These are phyloP conservation scores for Arabis alpina DNA, from an alignment of 345 rosid species.

Conservation along the genomic window DNA sequence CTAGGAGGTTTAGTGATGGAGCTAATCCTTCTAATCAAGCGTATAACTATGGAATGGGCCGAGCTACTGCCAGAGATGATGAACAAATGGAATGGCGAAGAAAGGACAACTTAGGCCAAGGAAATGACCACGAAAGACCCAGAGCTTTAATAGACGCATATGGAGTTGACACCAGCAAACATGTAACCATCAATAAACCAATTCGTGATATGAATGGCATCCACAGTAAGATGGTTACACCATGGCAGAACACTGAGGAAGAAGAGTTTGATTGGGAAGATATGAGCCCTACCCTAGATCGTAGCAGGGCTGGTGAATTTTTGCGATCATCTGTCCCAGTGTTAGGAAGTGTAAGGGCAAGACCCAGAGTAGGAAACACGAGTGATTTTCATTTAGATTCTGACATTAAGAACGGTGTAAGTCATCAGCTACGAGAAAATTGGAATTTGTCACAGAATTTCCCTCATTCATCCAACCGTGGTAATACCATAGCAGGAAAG, in stretches of 20 bases:
- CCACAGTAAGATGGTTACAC: slow-evolving; percentile 57
- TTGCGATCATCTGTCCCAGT: slow-evolving; percentile 56
- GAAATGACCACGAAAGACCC: slow-evolving; percentile 66
- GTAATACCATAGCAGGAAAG: slow-evolving; percentile 50
- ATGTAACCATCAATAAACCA: slow-evolving; percentile 51
- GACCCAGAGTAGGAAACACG: slow-evolving; percentile 54
- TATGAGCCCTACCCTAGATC: slow-evolving; percentile 91
- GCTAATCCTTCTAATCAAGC: slow-evolving; percentile 62
- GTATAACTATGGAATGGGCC: slow-evolving; percentile 59
- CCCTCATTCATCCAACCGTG: slow-evolving; percentile 50
- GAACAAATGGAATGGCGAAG: slow-evolving; percentile 64
- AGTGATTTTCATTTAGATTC: slow-evolving; percentile 46
- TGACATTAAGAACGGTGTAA: slow-evolving; percentile 49
- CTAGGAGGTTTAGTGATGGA: slow-evolving; percentile 65
- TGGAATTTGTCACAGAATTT: slow-evolving; percentile 51
- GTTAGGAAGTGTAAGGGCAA: slow-evolving; percentile 51
- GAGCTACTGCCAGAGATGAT: slow-evolving; percentile 56
- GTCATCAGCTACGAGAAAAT: slow-evolving; percentile 52
- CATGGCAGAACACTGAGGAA: slow-evolving; percentile 99
- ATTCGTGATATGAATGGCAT: slow-evolving; percentile 59
- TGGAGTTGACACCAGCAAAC: slow-evolving; percentile 79
- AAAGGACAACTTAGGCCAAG: slow-evolving; percentile 63
- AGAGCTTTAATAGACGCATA: slow-evolving; percentile 97
- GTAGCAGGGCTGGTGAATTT: slow-evolving; percentile 54
- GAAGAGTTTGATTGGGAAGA: slow-evolving; percentile 99